Evolutionary conservation across 371 early-diverging fungal genomes (phyloP), one percentile per base, ranked within the genome.

Genomic region (Rhizomucor pusillus): DNA sequence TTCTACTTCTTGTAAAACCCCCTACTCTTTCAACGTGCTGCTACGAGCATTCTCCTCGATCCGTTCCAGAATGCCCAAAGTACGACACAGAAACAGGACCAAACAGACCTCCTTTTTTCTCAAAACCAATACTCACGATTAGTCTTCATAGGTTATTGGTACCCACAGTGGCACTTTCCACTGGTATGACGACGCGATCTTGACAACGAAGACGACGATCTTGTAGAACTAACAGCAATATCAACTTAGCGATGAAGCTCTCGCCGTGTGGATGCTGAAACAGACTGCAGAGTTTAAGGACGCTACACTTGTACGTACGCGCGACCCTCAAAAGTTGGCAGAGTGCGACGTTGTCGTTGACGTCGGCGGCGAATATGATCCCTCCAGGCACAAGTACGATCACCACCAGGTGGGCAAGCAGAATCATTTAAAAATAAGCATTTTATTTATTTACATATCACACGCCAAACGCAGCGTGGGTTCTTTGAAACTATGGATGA

Each of bases 351-450:
- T 96, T 54, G 92, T 99, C 19, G 96, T 97, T 13, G 99, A 99
- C 68, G 99, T 99, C 5, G 99, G 99, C 43, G 95, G 93, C 45
- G 91, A 88, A 19, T 99, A 95, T 72, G 90, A 92, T 72, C 93
- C 90, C 43, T 72, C 69, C 29, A 72, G 65, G 24, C 72, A 84
- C 51, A 81, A 92, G 44, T 99, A 87, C 67, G 99, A 99, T 66
- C 99, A 99, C 65, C 99, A 99, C 67, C 98, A 98, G 72, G 79
- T 77, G 60, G 52, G 45, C 14, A 16, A 12, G 43, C 23, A 33
- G 22, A 5, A 33, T 9, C 20, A 18, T 47, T 19, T 36, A 23
- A n/a, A n/a, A n/a, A n/a, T n/a, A n/a, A n/a, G n/a, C n/a, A n/a
- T n/a, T n/a, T n/a, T n/a, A n/a, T n/a, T n/a, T n/a, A n/a, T n/a